A percentile compares a stretch with the other conserved stretches of the same genome.
These are phyloP conservation scores for Fusarium nurragi DNA, from an alignment of 2,329 filamentous ascomycete species.

Conservation along the genomic window DNA sequence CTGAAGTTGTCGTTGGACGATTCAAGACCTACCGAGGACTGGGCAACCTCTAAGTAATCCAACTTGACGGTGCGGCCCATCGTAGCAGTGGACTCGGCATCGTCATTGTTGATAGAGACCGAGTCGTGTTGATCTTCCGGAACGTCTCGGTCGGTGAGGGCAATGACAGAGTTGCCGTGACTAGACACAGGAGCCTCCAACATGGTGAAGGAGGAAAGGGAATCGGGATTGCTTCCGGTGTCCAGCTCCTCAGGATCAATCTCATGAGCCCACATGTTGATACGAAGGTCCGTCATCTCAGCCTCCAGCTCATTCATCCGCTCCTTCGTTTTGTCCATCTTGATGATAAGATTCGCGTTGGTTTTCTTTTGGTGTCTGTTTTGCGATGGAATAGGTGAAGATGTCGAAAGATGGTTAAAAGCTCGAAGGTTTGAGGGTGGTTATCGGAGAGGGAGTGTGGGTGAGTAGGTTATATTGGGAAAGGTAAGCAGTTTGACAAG, in stretches of 20 bases:
- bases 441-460: background rate
- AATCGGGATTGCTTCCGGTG: background rate
- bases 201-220: background rate
- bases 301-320: background rate
- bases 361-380: background rate
- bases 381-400: background rate
- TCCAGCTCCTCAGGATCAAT: background rate
- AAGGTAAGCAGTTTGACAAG: background rate
- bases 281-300: background rate
- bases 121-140: background rate
- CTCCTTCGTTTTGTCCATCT: background rate
- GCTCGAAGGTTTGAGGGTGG: background rate
- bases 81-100: background rate
- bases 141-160: background rate
- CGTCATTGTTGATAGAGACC: background rate
- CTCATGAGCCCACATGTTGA: background rate
- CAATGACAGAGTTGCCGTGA: background rate
- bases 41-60: background rate
- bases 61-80: background rate
- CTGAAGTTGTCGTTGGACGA: background rate
- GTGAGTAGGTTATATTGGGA: too few species aligned
- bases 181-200: background rate
- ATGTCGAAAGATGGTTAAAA: background rate
- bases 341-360: background rate
- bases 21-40: background rate